A percentile compares a stretch with the other conserved stretches of the same genome.
These are phyloP conservation scores for Citrullus mucosospermus DNA, from an alignment of 306 rosid species.

Conservation along the genomic window DNA sequence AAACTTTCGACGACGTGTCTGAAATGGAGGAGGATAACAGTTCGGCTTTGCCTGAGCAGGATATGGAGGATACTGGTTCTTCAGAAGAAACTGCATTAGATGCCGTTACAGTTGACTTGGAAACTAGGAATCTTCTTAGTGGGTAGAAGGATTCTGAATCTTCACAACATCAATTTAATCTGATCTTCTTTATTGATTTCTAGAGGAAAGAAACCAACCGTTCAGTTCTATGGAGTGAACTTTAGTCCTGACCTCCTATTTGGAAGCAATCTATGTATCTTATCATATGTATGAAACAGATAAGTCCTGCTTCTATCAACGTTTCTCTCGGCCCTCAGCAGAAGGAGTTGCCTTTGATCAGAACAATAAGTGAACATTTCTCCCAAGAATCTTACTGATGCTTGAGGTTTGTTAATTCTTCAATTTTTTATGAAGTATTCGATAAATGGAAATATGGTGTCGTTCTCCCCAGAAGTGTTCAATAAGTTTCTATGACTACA, in stretches of 20 bases:
- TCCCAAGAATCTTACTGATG: background rate
- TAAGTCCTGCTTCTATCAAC: background rate
- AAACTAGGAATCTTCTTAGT: conserved; percentile 23
- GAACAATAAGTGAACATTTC: background rate
- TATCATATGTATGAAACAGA: background rate
- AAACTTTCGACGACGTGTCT: conserved; percentile 33
- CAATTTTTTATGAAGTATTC: background rate
- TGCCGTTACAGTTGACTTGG: background rate
- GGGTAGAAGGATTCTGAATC: conserved; percentile 26
- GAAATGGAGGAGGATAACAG: conserved; percentile 50
- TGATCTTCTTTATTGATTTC: background rate
- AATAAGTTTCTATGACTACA: background rate
- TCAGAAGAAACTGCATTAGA: conserved; percentile 17
- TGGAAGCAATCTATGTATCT: background rate
- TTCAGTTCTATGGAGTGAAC: background rate
- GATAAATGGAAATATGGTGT: background rate
- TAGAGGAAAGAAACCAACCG: background rate
- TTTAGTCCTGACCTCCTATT: background rate
- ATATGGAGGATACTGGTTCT: conserved; percentile 22
- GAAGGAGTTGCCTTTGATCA: background rate
- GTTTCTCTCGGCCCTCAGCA: background rate
- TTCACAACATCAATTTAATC: conserved; percentile 11
- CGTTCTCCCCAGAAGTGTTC: background rate
- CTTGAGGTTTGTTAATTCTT: background rate
- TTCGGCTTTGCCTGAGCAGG: conserved; percentile 27